A percentile compares a stretch with the other conserved stretches of the same genome.
These are phyloP conservation scores for Malassezia slooffiae DNA, from an alignment of 1,284 basidiomycete species.

Conservation along the genomic window DNA sequence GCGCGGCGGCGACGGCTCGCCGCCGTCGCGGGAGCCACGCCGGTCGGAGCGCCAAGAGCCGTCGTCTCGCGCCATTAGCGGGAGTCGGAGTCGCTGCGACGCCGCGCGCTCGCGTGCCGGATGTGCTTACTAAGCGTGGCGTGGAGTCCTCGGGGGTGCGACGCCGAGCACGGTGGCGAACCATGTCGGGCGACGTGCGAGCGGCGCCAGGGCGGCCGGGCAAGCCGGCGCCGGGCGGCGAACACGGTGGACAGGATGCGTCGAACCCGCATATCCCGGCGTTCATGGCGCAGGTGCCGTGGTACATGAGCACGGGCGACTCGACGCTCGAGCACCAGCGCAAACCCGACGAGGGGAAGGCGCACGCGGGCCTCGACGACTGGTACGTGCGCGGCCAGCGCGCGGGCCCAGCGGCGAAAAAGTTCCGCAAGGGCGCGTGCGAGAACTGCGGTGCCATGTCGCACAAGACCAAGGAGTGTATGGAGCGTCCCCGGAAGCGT, in stretches of 20 bases:
- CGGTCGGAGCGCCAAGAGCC: no score
- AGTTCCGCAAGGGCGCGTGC: slow-evolving; percentile 93
- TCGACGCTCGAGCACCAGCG: slow-evolving; percentile 83
- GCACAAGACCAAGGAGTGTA: slow-evolving; percentile 79
- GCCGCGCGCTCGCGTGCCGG: no score
- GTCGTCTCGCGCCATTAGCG: slow-evolving; percentile 1
- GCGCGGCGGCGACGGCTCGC: no score
- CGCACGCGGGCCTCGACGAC: slow-evolving; percentile 63
- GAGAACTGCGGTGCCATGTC: slow-evolving; percentile 97
- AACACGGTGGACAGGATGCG: no score
- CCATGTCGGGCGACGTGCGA: slow-evolving; percentile 6
- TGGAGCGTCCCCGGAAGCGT: slow-evolving; percentile 89
- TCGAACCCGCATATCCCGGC: slow-evolving; percentile 94
- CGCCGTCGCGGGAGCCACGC: no score
- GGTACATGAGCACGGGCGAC: slow-evolving; percentile 80
- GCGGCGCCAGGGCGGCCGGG: no score
- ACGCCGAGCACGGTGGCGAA: no score
- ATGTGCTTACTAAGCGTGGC: slow-evolving; percentile 1
- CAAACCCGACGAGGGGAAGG: slow-evolving; percentile 58
- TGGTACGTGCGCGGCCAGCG: slow-evolving; percentile 87
- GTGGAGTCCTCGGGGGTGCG: no score
- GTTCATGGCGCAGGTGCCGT: slow-evolving; percentile 68
- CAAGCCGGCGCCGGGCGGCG: no score
- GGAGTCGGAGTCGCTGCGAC: no score
- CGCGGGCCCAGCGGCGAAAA: slow-evolving; percentile 78